These are phyloP conservation scores for Prunus davidiana DNA, from an alignment of 306 rosid genomes.

Conservation along the genomic window DNA sequence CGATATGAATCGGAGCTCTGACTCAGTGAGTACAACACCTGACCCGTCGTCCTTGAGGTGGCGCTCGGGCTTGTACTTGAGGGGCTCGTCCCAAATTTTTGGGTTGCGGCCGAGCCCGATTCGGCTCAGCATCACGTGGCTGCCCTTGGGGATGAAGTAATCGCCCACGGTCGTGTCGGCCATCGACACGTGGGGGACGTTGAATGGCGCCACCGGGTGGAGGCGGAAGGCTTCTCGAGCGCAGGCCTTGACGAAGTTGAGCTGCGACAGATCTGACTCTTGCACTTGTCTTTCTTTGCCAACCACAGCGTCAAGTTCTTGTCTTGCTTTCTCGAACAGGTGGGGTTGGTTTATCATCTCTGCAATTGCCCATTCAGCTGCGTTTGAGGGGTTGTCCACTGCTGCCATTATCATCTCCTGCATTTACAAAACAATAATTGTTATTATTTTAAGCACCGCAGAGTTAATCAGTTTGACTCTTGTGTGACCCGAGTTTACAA, in stretches of 20 bases:
- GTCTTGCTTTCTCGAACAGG: neutral
- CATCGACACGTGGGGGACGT: conserved; percentile 27
- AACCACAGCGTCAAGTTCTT: conserved; percentile 3
- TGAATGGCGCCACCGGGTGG: conserved; percentile 26
- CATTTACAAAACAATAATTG: neutral
- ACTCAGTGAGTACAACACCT: neutral
- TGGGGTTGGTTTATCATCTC: conserved; percentile 6
- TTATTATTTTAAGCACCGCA: neutral
- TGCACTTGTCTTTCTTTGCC: neutral
- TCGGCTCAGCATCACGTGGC: conserved; percentile 40
- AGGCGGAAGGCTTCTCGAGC: conserved; percentile 23
- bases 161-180: conserved; percentile 12
- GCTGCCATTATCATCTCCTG: neutral
- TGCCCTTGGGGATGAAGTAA: conserved; percentile 42
- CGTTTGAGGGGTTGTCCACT: conserved; percentile 2
- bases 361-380: neutral
- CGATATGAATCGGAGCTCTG: neutral
- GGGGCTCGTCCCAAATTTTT: conserved; percentile 31
- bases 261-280: neutral
- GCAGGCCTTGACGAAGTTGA: neutral
- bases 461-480: too few relatives aligned
- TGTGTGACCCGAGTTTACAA: too few relatives aligned
- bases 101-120: conserved; percentile 31
- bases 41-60: neutral
- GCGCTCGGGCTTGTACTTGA: conserved; percentile 17